Base-by-base conservation (phyloP, 441 rosid species). In the Omphalea diandra region DNA sequence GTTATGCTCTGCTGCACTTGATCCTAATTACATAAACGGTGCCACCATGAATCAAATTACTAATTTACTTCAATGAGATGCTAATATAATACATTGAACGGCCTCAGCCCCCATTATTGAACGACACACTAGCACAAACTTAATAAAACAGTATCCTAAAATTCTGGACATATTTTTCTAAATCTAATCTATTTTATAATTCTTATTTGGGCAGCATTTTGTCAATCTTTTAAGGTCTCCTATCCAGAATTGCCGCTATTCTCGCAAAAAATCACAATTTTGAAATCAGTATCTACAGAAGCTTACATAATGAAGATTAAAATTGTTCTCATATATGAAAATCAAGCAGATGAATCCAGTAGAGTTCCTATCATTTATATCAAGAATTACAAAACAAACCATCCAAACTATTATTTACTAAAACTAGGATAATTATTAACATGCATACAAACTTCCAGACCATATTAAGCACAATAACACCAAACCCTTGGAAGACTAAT, bases 1-100 rank as follows among this genome's bases (percentile, higher is more conserved):
- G 3, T 59, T 59, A 71, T 33, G 72, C 44, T 80, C 86, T 65
- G 54, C 72, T 55, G 73, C 63, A 66, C 79, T 79, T 69, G 77
- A 77, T 63, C 84, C 93, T 88, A 69, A 76, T 73, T 38, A 29
- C 73, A 79, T 14, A 61, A 77, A 63, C 41, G 31, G 73, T 32
- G 52, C 55, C 62, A 46, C 65, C 33, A 38, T 68, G 33, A 68
- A 20, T 32, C 22, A 73, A 65, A 65, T 49, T 1, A 67, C 22
- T n/a, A 33, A 31, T 26, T 9, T 10, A 38, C 38, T 55, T 11
- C 2, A 1, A 33, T 15, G 9, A 52, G 12, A 41, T 20, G 36
- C 55, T 49, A 46, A 7, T 26, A 67, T 3, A 60, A 69, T 2
- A 65, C 50, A 64, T 36, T 33, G 12, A 18, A 33, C 2, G n/a